A percentile compares a stretch with the other conserved stretches of the same genome.
Evolutionary conservation across 768 basidiomycete species (phyloP).

Genomic region (Suillus clintonianus): DNA sequence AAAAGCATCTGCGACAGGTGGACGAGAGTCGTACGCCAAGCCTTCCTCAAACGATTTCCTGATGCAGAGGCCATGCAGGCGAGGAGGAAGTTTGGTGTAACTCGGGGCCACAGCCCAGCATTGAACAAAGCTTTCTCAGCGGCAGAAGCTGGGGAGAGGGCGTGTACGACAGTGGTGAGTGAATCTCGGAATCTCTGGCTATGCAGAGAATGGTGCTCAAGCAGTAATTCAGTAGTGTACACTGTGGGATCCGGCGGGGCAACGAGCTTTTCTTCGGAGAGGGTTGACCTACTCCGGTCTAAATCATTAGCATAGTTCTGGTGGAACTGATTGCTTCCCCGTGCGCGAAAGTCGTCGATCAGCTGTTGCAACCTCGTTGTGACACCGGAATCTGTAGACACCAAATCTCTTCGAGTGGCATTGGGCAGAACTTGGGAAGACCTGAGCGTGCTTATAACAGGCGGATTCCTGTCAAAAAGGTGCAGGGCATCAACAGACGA

Average conservation of each 20-base stretch:
- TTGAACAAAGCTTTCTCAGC: neutral
- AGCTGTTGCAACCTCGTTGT: slow-evolving; percentile 6
- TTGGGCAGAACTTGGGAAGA: neutral
- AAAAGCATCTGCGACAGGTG: slow-evolving; percentile 27
- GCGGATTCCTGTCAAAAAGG: slow-evolving; percentile 9
- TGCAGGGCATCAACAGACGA: neutral
- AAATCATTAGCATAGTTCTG: slow-evolving; percentile 13
- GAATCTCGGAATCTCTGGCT: neutral
- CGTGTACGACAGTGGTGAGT: neutral
- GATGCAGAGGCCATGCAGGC: slow-evolving; percentile 20
- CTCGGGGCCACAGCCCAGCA: slow-evolving; percentile 33
- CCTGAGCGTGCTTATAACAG: neutral
- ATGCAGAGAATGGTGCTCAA: neutral
- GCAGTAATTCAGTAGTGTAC: neutral
- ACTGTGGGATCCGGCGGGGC: neutral
- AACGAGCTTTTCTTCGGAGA: neutral
- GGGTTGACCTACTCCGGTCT: neutral
- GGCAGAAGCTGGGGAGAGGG: neutral
- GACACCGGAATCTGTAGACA: neutral
- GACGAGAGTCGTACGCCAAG: slow-evolving; percentile 29
- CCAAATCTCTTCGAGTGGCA: neutral
- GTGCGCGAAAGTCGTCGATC: neutral
- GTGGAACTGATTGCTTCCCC: slow-evolving; percentile 8
- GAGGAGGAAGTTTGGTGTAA: slow-evolving; percentile 29
- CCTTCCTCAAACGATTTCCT: neutral